Conservation (phyloP, 208 protist genomes). For the Polymyxa betae region DNA sequence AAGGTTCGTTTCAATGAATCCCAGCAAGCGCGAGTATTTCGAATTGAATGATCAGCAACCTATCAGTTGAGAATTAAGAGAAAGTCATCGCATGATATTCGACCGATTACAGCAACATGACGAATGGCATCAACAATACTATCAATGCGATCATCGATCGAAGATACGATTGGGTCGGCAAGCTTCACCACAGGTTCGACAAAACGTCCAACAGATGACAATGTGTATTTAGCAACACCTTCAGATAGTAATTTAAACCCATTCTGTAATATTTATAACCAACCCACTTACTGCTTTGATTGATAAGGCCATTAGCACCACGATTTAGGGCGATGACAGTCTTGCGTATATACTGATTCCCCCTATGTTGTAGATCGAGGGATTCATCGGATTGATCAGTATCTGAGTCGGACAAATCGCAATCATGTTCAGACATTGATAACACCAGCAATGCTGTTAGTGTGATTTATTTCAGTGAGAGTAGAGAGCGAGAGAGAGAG, state of each 20-base stretch:
- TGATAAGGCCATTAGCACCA: background rate
- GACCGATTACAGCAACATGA: background rate
- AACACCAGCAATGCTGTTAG: no score
- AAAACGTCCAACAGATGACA: background rate
- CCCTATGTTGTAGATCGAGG: no score
- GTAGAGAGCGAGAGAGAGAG: no score
- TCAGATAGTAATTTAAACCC: no score
- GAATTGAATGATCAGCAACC: background rate
- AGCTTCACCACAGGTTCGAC: background rate
- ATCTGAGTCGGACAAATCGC: no score
- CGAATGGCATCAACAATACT: background rate
- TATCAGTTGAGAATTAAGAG: background rate
- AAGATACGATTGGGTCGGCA: slow-evolving; percentile 10
- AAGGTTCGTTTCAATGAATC: background rate
- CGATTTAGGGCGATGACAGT: background rate
- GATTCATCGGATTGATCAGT: no score
- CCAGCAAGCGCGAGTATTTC: background rate
- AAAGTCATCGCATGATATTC: no score
- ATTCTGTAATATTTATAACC: no score
- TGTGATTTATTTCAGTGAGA: no score
- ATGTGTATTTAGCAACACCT: slow-evolving; percentile 3
- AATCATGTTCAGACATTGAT: no score
- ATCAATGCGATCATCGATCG: slow-evolving; percentile 37
- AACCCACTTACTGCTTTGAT: background rate
- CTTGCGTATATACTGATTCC: slow-evolving; percentile 29